phyloP scores from a whole-genome alignment of 345 rosid genomes.

The Populus pruinosa region DNA sequence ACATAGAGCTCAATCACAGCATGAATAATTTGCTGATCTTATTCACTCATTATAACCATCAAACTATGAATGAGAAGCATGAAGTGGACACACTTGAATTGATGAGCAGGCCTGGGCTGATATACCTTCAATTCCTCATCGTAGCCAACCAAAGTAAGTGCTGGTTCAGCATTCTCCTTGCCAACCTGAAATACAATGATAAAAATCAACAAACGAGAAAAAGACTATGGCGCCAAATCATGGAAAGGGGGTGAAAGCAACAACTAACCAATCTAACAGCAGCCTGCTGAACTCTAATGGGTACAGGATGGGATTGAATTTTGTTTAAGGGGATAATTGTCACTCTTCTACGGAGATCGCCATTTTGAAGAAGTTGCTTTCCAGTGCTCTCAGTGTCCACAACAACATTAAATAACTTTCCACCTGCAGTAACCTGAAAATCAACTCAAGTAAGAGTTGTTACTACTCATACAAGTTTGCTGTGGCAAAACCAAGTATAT shows the following conservation, averaged over 20 bases:
- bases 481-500: background rate
- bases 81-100: background rate
- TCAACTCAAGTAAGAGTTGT: constrained; percentile 18
- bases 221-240: background rate
- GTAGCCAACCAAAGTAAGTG: constrained; percentile 89
- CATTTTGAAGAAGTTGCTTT: constrained; percentile 89
- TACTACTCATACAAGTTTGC: background rate
- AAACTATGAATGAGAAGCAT: background rate
- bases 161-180: constrained; percentile 82
- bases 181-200: constrained; percentile 56
- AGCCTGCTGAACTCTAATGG: constrained; percentile 64
- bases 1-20: background rate
- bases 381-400: constrained; percentile 93
- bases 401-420: constrained; percentile 81
- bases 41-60: background rate
- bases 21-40: background rate
- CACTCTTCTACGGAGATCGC: constrained; percentile 84
- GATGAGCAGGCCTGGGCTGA: background rate
- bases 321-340: constrained; percentile 91
- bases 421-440: constrained; percentile 88
- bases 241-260: constrained; percentile 8
- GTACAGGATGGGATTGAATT: constrained; percentile 59
- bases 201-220: constrained; percentile 1
- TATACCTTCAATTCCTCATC: constrained; percentile 68
- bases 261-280: constrained; percentile 70